Base-by-base conservation (phyloP, 345 rosid species). In the Microthlaspi erraticum region DNA sequence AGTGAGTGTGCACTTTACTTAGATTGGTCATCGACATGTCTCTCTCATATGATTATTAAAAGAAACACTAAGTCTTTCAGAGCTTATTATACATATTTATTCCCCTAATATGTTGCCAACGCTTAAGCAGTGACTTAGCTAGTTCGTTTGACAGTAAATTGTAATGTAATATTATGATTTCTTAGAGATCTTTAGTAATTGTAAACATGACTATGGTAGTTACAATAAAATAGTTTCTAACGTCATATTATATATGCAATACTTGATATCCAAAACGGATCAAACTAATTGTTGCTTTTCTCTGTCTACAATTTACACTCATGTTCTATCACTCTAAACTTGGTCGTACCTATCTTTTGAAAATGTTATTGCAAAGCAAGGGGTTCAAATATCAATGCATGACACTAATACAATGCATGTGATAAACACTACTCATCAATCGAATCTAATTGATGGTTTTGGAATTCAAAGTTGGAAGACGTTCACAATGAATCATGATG, bases 1-100 rank as follows among this genome's bases (percentile, higher is more conserved):
- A 56, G 60, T 64, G 77, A 65, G 29, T 55, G 48, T 64, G n/a
- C 59, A 54, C 58, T 72, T 64, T 55, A 46, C 71, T 63, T 72
- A 64, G 42, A 72, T 26, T 72, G 51, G 59, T 64, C 59, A 48
- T 73, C 26, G 65, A 46, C 36, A 36, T 52, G 59, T 61, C 59
- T 72, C 77, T 64, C 65, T 72, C 76, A 55, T 55, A 16, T 34
- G 20, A 19, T 62, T 48, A 62, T 38, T 23, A 33, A 51, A 52
- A 73, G 57, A 16, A 58, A 55, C 50, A 76, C 42, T 38, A 75
- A 79, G 14, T 50, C 23, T 8, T 8, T 39, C 26, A 39, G n/a
- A 11, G 18, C n/a, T 38, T 38, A 16, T 26, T 9, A 26, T 26
- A 38, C 42, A 26, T 48, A 11, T 18, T 16, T 11, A 51, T 10